Evolutionary conservation across 768 basidiomycete genomes (phyloP), one percentile per base, ranked within the genome.

Genomic region (Leccinum fibrillosum): DNA sequence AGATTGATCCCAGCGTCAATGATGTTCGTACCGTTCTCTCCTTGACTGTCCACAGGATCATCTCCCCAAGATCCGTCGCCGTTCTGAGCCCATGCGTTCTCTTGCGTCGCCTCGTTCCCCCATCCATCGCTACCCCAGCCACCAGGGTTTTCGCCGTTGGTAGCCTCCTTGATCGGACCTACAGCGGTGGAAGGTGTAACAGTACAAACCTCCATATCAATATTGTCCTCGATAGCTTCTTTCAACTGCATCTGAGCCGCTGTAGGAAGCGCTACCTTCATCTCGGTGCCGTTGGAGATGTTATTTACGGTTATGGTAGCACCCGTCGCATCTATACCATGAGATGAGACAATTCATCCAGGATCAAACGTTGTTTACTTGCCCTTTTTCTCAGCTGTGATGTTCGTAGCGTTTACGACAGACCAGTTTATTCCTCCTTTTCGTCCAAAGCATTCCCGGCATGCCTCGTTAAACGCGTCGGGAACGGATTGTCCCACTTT

Each of bases 401-500:
- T 54, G 39, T 57, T 50, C 23, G 54, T 53, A 37, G 56, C 57
- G 39, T 55, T 60, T 17, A 57, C 54, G n/a, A 61, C 13, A 2
- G 62, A 52, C 62, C 72, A 72, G 50, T 77, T 80, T 0, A 75
- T 72, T 9, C 79, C 76, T 4, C 77, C 73, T 59, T 78, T 77
- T 32, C 66, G 66, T 15, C 81, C 86, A 72, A 82, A 89, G 37
- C 77, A 76, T 1, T 69, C 72, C 13, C 73, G 71, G 62, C 81
- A 86, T 0, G 77, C 84, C 30, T 67, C 62, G 62, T 79, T 80
- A 60, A 88, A 80, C 2, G 69, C 28, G 44, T 82, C 80, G 0
- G 80, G 77, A 32, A 82, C 60, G 1, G 65, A 62, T 45, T 69
- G 64, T 17, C 74, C 76, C 23, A 83, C 69, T 35, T 68, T 70